Base-by-base conservation (phyloP, 2,329 filamentous ascomycete species). In the Bertia moriformis region DNA sequence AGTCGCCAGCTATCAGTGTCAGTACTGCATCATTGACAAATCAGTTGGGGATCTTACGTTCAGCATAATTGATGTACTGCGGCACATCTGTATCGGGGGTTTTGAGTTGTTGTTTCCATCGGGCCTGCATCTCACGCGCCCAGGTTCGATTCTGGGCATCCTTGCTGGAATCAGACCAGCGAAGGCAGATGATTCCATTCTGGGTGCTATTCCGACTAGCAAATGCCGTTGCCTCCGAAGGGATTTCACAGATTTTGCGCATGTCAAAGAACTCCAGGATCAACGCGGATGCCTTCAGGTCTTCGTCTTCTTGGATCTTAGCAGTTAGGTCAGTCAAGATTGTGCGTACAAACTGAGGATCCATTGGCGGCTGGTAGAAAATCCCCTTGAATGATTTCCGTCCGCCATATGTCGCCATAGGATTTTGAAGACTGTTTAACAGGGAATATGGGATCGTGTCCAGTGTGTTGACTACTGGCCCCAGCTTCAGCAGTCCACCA, bases 141-240 rank as follows among this genome's bases (percentile, higher is more conserved):
- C 62, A 63, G 2, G 48, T 45, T 0, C 60, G 53, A 15, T 62
- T 52, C 7, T 54, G 49, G 1, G 22, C 20, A 42, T 68, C 65
- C 17, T 58, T 53, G 4, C 43, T 47, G 3, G 48, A 27, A 27
- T 62, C 54, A 1, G 54, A 53, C 65, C 65, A 68, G 10, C 56
- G 53, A 19, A 63, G 52, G 4, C 49, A 46, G 2, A 62, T 53
- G 39, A 62, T 51, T 1, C 59, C 58, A 37, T 69, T 65, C 43
- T 63, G 63, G 27, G 63, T 62, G 4, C 48, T 48, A 4, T 61
- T 63, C 3, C 66, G 56, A 43, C 62, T 65, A 3, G 63, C 60
- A 41, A 65, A 66, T 0, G 66, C 60, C 4, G 60, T 69, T 1
- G 52, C 56, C 2, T 51, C 43, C 1, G 53, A 44, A 0, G 52